Evolutionary conservation across 106 monocot species (phyloP).

Genomic region (Apostasia shenzhenica): DNA sequence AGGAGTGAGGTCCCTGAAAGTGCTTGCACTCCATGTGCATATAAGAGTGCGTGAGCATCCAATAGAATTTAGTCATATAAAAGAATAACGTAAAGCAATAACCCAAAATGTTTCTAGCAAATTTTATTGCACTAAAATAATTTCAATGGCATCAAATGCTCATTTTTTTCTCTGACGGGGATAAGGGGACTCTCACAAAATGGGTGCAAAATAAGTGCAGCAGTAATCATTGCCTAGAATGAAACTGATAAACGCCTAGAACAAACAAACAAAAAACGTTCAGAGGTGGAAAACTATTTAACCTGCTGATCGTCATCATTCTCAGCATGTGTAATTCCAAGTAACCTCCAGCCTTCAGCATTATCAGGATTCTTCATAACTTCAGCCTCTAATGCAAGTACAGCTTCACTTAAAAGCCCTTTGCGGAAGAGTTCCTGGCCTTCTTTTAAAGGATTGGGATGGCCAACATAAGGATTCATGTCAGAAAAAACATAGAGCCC

Average conservation of each 20-base stretch:
- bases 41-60: too few relatives aligned
- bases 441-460: conserved; percentile 87
- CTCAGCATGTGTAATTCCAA: conserved; percentile 98
- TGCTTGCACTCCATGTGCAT: too few relatives aligned
- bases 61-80: too few relatives aligned
- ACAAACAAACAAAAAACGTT: neutral
- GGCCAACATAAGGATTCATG: conserved; percentile 97
- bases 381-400: conserved; percentile 98
- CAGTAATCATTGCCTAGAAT: neutral
- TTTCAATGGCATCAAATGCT: too few relatives aligned
- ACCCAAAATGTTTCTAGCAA: too few relatives aligned
- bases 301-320: conserved; percentile 99
- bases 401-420: conserved; percentile 99
- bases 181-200: too few relatives aligned
- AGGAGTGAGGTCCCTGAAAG: too few relatives aligned
- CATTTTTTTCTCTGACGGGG: too few relatives aligned
- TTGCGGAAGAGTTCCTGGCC: conserved; percentile 97
- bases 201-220: neutral
- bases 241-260: neutral
- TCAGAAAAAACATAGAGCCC: conserved; percentile 91
- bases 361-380: conserved; percentile 94
- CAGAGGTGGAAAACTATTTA: neutral
- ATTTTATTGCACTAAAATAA: too few relatives aligned
- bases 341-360: conserved; percentile 94
- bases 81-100: too few relatives aligned